A percentile compares a stretch with the other conserved stretches of the same genome.
Evolutionary conservation across 129 eudicot genomes (phyloP).

Genomic region (Chrysanthemum makinoi): DNA sequence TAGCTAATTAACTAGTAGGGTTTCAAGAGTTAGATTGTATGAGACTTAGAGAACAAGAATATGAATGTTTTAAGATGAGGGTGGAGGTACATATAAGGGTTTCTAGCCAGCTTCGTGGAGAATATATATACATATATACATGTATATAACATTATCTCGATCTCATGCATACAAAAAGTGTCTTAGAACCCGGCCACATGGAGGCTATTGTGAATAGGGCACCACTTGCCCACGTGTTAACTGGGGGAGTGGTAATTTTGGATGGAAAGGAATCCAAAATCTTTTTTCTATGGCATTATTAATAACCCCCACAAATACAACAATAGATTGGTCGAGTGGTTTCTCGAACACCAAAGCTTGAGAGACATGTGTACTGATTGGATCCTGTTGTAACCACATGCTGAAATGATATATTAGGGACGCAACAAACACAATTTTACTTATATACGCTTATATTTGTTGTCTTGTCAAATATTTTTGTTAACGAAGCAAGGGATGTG

Average conservation of each 20-base stretch:
- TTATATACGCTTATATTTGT: neutral
- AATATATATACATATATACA: constrained; percentile 6
- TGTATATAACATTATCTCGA: too few relatives aligned
- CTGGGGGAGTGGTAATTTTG: constrained; percentile 13
- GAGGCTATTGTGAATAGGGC: constrained; percentile 14
- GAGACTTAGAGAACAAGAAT: constrained; percentile 13
- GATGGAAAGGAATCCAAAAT: constrained; percentile 26
- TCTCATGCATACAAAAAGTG: too few relatives aligned
- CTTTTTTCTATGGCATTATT: constrained; percentile 6
- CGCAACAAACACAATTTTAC: neutral
- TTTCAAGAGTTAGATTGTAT: constrained; percentile 9
- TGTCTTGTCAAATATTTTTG: neutral
- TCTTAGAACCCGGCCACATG: too few relatives aligned
- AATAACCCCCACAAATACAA: constrained; percentile 21
- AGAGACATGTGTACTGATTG: constrained; percentile 1
- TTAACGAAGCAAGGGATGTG: neutral
- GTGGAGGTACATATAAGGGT: constrained; percentile 46
- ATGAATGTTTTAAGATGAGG: constrained; percentile 21
- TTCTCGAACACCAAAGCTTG: constrained; percentile 7
- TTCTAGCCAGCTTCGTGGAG: constrained; percentile 17
- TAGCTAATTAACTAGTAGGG: neutral
- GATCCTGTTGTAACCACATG: constrained; percentile 27
- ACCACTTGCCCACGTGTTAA: constrained; percentile 35
- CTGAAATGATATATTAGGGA: neutral
- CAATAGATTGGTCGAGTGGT: constrained; percentile 13